A percentile compares a stretch with the other conserved stretches of the same genome.
Evolutionary conservation across 306 rosid genomes (phyloP).

Genomic region (Dryas octopetala): DNA sequence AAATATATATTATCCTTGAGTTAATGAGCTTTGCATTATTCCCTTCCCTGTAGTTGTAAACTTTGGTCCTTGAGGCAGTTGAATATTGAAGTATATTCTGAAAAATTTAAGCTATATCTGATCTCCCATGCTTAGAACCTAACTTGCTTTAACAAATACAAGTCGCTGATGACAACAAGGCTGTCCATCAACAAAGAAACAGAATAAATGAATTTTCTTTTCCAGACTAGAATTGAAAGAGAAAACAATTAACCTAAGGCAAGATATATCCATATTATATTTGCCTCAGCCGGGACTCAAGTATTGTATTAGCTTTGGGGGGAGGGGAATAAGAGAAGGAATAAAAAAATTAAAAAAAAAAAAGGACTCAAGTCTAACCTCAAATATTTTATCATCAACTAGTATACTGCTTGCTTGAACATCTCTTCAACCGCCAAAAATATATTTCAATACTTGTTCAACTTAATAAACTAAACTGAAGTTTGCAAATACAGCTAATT

Average conservation of each 20-base stretch:
- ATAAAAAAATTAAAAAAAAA: background rate
- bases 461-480: background rate
- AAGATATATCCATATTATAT: too few species aligned
- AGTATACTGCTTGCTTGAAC: conserved; percentile 95
- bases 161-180: conserved; percentile 45
- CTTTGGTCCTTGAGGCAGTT: too few species aligned
- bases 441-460: conserved; percentile 16
- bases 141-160: conserved; percentile 15
- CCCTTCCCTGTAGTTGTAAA: too few species aligned
- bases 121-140: too few species aligned
- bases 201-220: conserved; percentile 1
- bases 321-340: background rate
- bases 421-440: conserved; percentile 59
- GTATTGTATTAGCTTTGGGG: background rate
- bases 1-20: too few species aligned
- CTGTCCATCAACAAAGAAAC: conserved; percentile 47
- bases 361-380: conserved; percentile 74
- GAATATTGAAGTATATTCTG: too few species aligned
- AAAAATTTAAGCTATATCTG: too few species aligned
- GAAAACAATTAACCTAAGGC: background rate
- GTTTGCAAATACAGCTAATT: background rate
- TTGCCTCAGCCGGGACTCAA: too few species aligned
- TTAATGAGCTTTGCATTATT: too few species aligned
- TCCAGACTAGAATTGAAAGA: background rate
- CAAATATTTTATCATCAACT: conserved; percentile 82